Base-by-base conservation (phyloP, 2,329 filamentous ascomycete genomes). In the Aspergillus alliaceus region DNA sequence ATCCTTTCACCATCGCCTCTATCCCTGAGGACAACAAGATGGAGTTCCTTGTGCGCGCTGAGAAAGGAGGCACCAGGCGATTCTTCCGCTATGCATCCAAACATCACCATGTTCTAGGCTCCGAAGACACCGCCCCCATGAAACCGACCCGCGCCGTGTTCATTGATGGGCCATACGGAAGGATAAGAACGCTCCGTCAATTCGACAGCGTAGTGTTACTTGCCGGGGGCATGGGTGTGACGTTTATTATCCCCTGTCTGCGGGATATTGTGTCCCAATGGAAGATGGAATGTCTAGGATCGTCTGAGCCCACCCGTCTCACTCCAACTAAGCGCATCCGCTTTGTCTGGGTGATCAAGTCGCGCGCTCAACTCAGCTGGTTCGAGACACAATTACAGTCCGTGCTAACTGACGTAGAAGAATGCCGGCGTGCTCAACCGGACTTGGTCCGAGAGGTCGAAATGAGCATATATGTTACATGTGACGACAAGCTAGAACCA, bases 1-100 rank as follows among this genome's bases (percentile, higher is more conserved):
- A 89, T 61, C 86, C 86, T 0, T 88, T 88, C 65, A 88, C 85
- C 1, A 84, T 88, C 57, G 75, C 82, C 2, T 84, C 82, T 1
- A 76, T 86, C 12, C 81, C 83, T 0, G 75, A 76, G 37, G 84
- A 86, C 63, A 76, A 77, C 1, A 80, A 77, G 55, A 76, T 86
- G 68, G 82, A 85, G 51, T 85, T 87, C 59, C 67, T 84, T 4
- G 75, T 86, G 9, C 82, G 83, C 56, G 77, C 82, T 1, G 77
- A 84, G 62, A 77, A 73, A 32, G 84, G 83, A 12, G 81, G 77
- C 11, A 85, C 83, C 1, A 76, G 69, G 49, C 77, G 75, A 6
- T 77, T 86, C 56, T 81, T 81, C 66, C 72, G 71, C 42, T 79
- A 82, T 63, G 81, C 83, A 6, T 76, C 79, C 53, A 82, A 79